Base-by-base conservation (phyloP, 75 land plant genomes). In the Pinus tabuliformis region DNA sequence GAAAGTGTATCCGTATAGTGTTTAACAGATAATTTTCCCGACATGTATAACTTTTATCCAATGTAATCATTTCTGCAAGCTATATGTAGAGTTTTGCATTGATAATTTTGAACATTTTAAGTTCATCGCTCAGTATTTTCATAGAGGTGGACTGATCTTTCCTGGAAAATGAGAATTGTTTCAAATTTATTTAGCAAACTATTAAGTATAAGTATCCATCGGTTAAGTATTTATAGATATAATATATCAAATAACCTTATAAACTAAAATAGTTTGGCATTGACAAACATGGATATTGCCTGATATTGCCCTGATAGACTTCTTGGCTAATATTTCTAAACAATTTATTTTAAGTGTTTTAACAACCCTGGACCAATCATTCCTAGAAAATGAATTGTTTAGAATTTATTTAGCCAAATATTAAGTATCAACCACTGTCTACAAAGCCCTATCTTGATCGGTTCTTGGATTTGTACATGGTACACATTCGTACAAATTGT, bases 1-100 rank as follows among this genome's bases (percentile, higher is more conserved):
- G 37, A 28, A 17, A 14, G 26, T 45, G 77, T 4, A 33, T 74
- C 78, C 28, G 0, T 77, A 52, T 77, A 52, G 2, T 0, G 5
- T 24, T 78, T 75, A 77, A n/a, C 28, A 16, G 17, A 12, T 77
- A 18, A 6, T 74, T 26, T 73, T 77, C 78, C 77, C 77, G 70
- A 36, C 28, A 37, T 54, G 59, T 58, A 28, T 20, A 73, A 54
- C 3, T 3, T 57, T 77, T 75, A 17, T 77, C 58, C 56, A 77
- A 30, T 21, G 78, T 13, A n/a, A 77, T 3, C 21, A 77, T 37
- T 17, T 74, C 28, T 26, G 78, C 54, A 3, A 77, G 42, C 33
- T 77, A 58, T 54, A 11, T 54, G 58, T 77, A 77, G 16, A 74
- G 3, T 3, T 4, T 30, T 39, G 4, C 22, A 54, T 14, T 14